Evolutionary conservation across 306 rosid genomes (phyloP).

Genomic region (Vigna radiata): DNA sequence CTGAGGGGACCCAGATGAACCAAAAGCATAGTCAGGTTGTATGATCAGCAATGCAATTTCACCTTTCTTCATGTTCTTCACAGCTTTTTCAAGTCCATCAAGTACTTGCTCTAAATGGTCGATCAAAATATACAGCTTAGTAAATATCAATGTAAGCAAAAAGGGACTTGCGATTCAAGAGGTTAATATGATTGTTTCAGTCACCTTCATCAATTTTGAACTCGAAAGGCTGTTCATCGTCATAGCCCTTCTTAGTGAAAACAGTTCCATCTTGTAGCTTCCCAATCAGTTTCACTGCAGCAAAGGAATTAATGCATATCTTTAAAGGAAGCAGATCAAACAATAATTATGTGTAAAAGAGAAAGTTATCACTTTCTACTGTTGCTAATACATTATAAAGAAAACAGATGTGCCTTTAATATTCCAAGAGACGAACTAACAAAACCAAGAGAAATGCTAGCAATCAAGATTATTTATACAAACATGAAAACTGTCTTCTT

Average conservation of each 20-base stretch:
- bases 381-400: background rate
- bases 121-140: background rate
- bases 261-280: slow-evolving; percentile 82
- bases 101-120: slow-evolving; percentile 74
- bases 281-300: slow-evolving; percentile 75
- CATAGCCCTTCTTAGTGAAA: slow-evolving; percentile 78
- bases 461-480: background rate
- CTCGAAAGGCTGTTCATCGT: slow-evolving; percentile 75
- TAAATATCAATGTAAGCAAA: background rate
- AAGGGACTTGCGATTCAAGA: background rate
- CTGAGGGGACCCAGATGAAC: slow-evolving; percentile 65
- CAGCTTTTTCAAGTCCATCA: slow-evolving; percentile 86
- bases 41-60: slow-evolving; percentile 75
- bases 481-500: slow-evolving; percentile 18
- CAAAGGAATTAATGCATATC: background rate
- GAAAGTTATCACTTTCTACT: background rate
- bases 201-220: slow-evolving; percentile 87
- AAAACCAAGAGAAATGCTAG: background rate
- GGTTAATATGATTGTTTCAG: background rate
- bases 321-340: slow-evolving; percentile 18
- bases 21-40: slow-evolving; percentile 88
- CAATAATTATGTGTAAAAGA: slow-evolving; percentile 6
- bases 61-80: slow-evolving; percentile 89
- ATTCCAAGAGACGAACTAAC: background rate
- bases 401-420: background rate